Evolutionary conservation across 129 eudicot species (phyloP).

Genomic region (Escallonia herrerae): DNA sequence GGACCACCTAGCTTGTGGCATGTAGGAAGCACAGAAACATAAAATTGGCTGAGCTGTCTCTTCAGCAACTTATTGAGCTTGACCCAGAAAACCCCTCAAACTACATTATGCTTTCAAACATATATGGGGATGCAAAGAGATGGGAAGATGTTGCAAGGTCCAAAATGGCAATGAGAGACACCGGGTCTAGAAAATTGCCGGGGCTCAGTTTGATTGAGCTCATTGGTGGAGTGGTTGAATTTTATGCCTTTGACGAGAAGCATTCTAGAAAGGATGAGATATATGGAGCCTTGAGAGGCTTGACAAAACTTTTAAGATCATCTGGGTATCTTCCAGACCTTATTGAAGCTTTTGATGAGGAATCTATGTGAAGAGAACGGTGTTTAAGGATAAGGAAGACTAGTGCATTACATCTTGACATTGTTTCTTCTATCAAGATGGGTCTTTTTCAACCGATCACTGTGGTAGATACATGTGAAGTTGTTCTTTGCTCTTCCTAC

Average conservation of each 20-base stretch:
- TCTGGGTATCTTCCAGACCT: slow-evolving; percentile 12
- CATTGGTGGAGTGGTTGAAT: slow-evolving; percentile 16
- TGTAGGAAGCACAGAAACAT: slow-evolving; percentile 23
- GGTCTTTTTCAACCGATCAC: no score
- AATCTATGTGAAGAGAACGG: not conserved
- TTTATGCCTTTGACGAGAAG: slow-evolving; percentile 25
- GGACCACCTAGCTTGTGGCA: slow-evolving; percentile 31
- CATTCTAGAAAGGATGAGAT: slow-evolving; percentile 19
- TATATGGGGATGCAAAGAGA: slow-evolving; percentile 20
- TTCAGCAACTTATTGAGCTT: slow-evolving; percentile 11
- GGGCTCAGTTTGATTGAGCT: slow-evolving; percentile 33
- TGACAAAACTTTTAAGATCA: slow-evolving; percentile 32
- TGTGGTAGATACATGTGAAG: no score
- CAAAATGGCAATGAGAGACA: slow-evolving; percentile 10
- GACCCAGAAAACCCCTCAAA: slow-evolving; percentile 23
- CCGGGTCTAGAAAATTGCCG: slow-evolving; percentile 13
- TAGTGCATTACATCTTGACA: no score
- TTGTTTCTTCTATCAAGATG: no score
- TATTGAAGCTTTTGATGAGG: slow-evolving; percentile 10
- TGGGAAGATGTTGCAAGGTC: slow-evolving; percentile 37
- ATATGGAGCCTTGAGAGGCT: slow-evolving; percentile 33
- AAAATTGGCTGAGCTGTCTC: slow-evolving; percentile 21
- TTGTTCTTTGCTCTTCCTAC: no score
- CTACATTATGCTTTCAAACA: slow-evolving; percentile 19
- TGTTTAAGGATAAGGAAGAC: not conserved